These are phyloP conservation scores for Bretschneidera sinensis DNA, from an alignment of 345 rosid genomes.

Conservation along the genomic window DNA sequence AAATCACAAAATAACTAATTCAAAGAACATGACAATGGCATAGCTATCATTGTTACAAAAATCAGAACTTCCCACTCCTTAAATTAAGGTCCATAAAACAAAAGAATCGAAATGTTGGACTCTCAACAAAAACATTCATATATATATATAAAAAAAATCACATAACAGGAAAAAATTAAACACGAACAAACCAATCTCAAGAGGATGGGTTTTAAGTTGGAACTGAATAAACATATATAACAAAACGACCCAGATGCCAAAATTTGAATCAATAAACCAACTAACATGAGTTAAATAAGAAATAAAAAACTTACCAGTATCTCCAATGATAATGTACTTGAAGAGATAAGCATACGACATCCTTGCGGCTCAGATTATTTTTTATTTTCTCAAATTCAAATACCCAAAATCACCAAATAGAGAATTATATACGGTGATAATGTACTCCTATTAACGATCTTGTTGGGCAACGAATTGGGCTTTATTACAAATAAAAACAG, in stretches of 20 bases:
- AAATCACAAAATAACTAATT: too few species aligned
- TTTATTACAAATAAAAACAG: not conserved
- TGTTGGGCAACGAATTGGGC: too few species aligned
- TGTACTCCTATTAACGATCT: too few species aligned
- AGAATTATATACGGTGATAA: too few species aligned
- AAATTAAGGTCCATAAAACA: too few species aligned
- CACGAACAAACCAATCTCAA: slow-evolving; percentile 6
- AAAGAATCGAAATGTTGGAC: too few species aligned
- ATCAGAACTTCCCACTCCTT: too few species aligned
- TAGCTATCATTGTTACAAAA: too few species aligned
- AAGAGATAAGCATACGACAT: slow-evolving; percentile 78
- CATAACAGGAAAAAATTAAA: not conserved
- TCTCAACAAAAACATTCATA: too few species aligned
- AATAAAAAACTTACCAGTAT: slow-evolving; percentile 36
- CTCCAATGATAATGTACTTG: slow-evolving; percentile 78
- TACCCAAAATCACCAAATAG: not conserved
- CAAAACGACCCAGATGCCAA: not conserved
- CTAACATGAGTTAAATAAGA: not conserved
- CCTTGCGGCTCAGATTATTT: not conserved
- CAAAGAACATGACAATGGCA: too few species aligned
- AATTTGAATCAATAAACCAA: not conserved
- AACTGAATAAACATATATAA: not conserved
- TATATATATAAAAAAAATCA: too few species aligned
- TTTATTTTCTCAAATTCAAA: not conserved
- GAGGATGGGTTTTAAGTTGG: not conserved